Conservation (phyloP, 2,329 filamentous ascomycete species). For the Byssothecium circinans region DNA sequence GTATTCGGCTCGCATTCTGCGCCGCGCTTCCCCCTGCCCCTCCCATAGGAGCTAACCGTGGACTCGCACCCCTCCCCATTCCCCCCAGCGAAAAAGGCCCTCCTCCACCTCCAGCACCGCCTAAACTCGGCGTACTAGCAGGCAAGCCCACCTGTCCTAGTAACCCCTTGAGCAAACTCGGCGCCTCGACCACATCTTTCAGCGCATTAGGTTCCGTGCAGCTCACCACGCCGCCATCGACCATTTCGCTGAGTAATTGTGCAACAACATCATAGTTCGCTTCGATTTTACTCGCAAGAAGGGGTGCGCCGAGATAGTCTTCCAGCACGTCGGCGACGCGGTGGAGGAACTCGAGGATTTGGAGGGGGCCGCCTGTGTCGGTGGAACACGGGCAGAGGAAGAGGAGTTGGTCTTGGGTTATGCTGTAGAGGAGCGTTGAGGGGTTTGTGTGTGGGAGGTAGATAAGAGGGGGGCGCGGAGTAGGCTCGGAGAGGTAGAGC, state of each 20-base stretch:
- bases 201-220: slow-evolving; percentile 94
- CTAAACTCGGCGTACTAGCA: slow-evolving; percentile 42
- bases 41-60: slow-evolving; percentile 20
- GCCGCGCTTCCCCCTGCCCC: slow-evolving; percentile 10
- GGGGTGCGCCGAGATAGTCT: slow-evolving; percentile 86
- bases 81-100: slow-evolving; percentile 34
- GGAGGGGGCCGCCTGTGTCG: slow-evolving; percentile 78
- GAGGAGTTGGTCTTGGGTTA: slow-evolving; percentile 83
- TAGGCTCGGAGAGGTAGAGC: slow-evolving; percentile 80
- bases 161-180: slow-evolving; percentile 85
- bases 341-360: slow-evolving; percentile 92
- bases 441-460: slow-evolving; percentile 82
- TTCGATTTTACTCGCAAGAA: slow-evolving; percentile 85
- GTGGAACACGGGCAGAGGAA: slow-evolving; percentile 82
- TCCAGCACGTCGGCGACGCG: slow-evolving; percentile 89
- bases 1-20: slow-evolving; percentile 59
- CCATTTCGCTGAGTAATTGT: slow-evolving; percentile 93
- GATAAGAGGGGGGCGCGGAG: slow-evolving; percentile 81
- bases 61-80: slow-evolving; percentile 18
- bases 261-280: slow-evolving; percentile 90
- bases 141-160: slow-evolving; percentile 85
- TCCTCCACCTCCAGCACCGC: slow-evolving; percentile 27
- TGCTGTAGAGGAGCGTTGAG: slow-evolving; percentile 83
- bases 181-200: slow-evolving; percentile 87
- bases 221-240: slow-evolving; percentile 84